Conservation (phyloP, 352 stramenopile genomes). For the Globisporangium emineosum region DNA sequence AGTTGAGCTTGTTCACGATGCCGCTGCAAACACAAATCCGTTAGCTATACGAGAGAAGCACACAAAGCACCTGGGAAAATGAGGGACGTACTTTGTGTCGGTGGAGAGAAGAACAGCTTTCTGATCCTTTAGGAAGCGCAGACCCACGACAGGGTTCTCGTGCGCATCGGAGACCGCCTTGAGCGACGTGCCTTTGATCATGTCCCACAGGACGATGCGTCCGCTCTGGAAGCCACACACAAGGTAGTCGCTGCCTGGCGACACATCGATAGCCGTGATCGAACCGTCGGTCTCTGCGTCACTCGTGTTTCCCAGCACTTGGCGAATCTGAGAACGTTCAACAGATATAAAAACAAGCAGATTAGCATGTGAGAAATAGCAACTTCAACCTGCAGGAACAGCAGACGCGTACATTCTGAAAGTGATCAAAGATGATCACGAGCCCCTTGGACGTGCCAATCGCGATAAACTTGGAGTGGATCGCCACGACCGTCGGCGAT, state of each 20-base stretch:
- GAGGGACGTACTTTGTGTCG: constrained; percentile 76
- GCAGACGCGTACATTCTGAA: constrained; percentile 84
- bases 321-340: constrained; percentile 48
- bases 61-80: background rate
- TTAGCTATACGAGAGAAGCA: background rate
- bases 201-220: constrained; percentile 95
- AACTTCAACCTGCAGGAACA: background rate
- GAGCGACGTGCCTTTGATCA: constrained; percentile 91
- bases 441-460: constrained; percentile 94
- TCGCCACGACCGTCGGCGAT: constrained; percentile 90
- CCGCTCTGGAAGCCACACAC: constrained; percentile 92
- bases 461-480: constrained; percentile 96
- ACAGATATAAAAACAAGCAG: background rate
- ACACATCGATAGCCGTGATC: constrained; percentile 88
- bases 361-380: background rate
- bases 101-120: constrained; percentile 83
- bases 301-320: constrained; percentile 86
- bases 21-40: constrained; percentile 55
- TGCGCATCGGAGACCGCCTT: constrained; percentile 90
- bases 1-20: constrained; percentile 93
- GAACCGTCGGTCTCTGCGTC: constrained; percentile 70
- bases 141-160: constrained; percentile 84
- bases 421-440: constrained; percentile 96
- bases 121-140: constrained; percentile 85
- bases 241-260: constrained; percentile 86